Conservation (phyloP, 2,329 filamentous ascomycete genomes). For the Torrubiella hemipterigena region DNA sequence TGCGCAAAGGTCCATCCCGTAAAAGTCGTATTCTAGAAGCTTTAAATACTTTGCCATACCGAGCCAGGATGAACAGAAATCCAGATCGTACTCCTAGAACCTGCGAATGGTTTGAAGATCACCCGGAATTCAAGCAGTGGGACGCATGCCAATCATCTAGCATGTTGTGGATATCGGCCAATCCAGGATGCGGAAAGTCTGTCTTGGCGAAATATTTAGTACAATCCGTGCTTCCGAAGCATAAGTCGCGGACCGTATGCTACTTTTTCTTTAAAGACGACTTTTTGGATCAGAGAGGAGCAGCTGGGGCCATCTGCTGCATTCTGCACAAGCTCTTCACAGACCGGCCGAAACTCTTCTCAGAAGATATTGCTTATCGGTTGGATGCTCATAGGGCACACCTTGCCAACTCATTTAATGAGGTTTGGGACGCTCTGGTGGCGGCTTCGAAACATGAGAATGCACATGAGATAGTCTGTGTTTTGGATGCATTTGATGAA, state of each 20-base stretch:
- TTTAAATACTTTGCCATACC: not conserved
- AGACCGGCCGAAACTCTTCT: constrained; percentile 12
- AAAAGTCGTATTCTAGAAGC: not conserved
- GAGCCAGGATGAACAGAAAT: constrained; percentile 14
- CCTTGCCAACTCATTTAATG: constrained; percentile 11
- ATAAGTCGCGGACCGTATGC: constrained; percentile 11
- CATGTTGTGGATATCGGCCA: constrained; percentile 21
- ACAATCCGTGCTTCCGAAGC: constrained; percentile 12
- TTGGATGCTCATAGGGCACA: constrained; percentile 10
- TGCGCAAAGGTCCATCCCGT: not conserved
- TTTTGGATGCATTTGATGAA: constrained; percentile 29
- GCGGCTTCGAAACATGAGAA: constrained; percentile 5
- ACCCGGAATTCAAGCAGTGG: constrained; percentile 10
- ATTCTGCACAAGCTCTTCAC: constrained; percentile 25
- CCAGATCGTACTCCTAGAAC: constrained; percentile 15
- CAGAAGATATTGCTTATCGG: constrained; percentile 9
- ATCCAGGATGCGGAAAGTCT: constrained; percentile 27
- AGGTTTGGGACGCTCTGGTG: constrained; percentile 19
- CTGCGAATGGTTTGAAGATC: constrained; percentile 11
- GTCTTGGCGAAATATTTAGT: constrained; percentile 21
- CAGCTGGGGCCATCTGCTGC: constrained; percentile 17
- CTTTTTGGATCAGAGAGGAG: constrained; percentile 19
- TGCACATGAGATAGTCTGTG: constrained; percentile 16
- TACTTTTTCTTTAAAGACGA: constrained; percentile 33
- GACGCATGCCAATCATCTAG: constrained; percentile 8